A percentile compares a stretch with the other conserved stretches of the same genome.
Conservation (phyloP, 352 stramenopile genomes). For the Pythium brassicae region DNA sequence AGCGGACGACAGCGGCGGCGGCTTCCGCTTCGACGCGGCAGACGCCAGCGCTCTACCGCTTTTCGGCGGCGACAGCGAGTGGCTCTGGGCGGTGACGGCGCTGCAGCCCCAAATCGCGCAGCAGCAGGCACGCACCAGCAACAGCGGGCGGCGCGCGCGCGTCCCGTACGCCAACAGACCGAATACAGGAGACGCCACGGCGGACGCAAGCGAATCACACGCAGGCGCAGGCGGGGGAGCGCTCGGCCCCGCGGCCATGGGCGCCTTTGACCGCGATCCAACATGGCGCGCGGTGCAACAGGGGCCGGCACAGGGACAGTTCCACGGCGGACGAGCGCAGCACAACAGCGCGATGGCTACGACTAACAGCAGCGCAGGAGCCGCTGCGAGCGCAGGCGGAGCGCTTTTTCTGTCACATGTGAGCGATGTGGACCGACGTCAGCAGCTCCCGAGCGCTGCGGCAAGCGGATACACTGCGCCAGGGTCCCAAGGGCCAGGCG, state of each 20-base stretch:
- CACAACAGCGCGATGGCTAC: conserved; percentile 1
- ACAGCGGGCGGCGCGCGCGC: conserved; percentile 5
- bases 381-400: neutral
- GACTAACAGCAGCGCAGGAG: neutral
- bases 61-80: conserved; percentile 14
- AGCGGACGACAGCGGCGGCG: conserved; percentile 9
- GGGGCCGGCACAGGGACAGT: conserved; percentile 13
- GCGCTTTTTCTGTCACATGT: conserved; percentile 10
- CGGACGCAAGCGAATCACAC: neutral
- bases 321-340: conserved; percentile 7
- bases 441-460: conserved; percentile 7
- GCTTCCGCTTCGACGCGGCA: conserved; percentile 16
- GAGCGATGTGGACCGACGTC: conserved; percentile 9
- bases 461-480: neutral
- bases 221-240: neutral
- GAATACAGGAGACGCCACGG: neutral
- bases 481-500: neutral
- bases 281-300: conserved; percentile 43
- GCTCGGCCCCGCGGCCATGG: conserved; percentile 25
- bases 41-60: conserved; percentile 10
- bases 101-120: neutral
- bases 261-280: conserved; percentile 53
- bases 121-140: conserved; percentile 3
- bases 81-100: conserved; percentile 21
- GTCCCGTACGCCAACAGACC: neutral